Base-by-base conservation (phyloP, 345 rosid genomes). In the Eucalyptus paniculata region DNA sequence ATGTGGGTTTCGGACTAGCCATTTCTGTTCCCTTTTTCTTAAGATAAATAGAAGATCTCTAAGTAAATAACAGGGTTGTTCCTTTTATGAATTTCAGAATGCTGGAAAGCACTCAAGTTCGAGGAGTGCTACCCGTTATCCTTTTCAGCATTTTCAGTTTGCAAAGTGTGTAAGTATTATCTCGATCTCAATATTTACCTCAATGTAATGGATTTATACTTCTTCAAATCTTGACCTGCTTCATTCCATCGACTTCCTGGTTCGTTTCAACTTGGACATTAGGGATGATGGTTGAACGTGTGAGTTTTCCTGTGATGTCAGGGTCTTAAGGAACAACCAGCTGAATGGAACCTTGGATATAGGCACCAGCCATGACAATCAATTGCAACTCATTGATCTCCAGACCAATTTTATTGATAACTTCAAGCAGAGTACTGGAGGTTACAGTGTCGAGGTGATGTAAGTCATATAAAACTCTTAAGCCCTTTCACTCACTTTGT, bases 91-190 rank as follows among this genome's bases (percentile, higher is more conserved):
- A 40, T 90, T 21, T 88, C 96, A 98, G 99, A 92, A 89, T 90
- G 90, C 91, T 97, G 97, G 96, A 97, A 89, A 40, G 26, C 42
- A 93, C 94, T 40, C 86, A 88, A 37, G 92, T 98, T 50, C 47
- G 15, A 86, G 99, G 98, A 85, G 17, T 51, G 67, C 89, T 98
- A 90, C 99, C 99, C 58, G 7, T 24, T 50, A 40, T 50, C 9
- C 87, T 96, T 50, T 98, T 97, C 93, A 92, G 93, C 92, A 95
- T 95, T 88, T 9, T 89, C 86, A 50, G 90, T 65, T 93, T 98
- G 89, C 95, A 96, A 93, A 96, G 95, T 4, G 95, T 95, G 99
- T 98, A 87, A 93, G 99, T 90, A 23, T 45, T 62, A 37, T 47
- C 62, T 54, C 80, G 37, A 67, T 87, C 86, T 89, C 54, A 56